Evolutionary conservation across 805 yeast species (phyloP), one percentile per base, ranked within the genome.

Genomic region (Zygosaccharomyces bailii): DNA sequence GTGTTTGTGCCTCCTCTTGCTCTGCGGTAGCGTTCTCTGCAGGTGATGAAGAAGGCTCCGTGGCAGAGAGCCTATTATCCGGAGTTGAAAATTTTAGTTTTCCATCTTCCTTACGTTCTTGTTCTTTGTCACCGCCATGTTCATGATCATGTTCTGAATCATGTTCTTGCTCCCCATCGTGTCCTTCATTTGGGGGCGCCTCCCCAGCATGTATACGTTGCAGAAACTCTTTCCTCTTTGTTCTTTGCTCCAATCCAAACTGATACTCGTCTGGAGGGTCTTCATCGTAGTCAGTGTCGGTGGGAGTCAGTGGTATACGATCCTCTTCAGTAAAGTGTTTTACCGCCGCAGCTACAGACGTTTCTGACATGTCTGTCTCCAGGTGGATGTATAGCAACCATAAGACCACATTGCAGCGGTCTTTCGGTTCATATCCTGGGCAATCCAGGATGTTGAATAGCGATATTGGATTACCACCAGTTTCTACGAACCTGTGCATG

Each of bases 321-420:
- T 38, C 48, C 6, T 36, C 46, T 2, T 45, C 44, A 16, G 51
- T 50, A 40, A 62, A 59, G 16, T 51, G n/a, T 18, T 44, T 48
- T 27, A 59, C 24, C 6, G 67, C 46, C 13, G 54, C 43, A n/a
- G 41, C 36, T 2, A 83, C 55, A 44, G 75, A 77, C 20, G 73
- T 80, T 1, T 72, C 68, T 1, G 74, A 61, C 50, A 86, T 70
- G 46, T 76, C 74, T 0, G 96, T 85, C 59, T 91, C 96, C 51
- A 85, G 68, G 56, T 84, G 86, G 1, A 86, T 76, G 68, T 87
- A 90, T 34, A 87, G 57, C 29, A 91, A 67, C 97, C 97, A 91
- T 48, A 91, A 63, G 51, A 91, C 81, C 30, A 93, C 72, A 42
- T 74, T 67, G 1, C 87, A 87, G 49, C 96, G 75, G 45, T 79